phyloP scores from a whole-genome alignment of 2,329 filamentous ascomycete species.

The Pseudopyricularia javanii region DNA sequence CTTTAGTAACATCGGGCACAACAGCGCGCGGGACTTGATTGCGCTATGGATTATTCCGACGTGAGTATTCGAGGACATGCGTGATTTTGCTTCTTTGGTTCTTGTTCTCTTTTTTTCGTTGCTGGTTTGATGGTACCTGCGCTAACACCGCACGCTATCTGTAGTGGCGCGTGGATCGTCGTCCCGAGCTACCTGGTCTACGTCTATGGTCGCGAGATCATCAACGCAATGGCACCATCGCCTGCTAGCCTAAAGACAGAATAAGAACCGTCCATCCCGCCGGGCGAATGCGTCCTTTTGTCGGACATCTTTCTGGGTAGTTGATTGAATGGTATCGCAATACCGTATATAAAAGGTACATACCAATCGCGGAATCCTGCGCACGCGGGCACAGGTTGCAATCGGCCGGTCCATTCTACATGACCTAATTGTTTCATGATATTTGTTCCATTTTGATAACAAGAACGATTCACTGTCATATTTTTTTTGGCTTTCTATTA shows the following conservation, averaged over 20 bases:
- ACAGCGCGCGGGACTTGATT: slow-evolving; percentile 28
- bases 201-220: slow-evolving; percentile 33
- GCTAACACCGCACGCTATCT: too few relatives aligned
- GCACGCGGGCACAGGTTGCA: too few relatives aligned
- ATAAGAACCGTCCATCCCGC: neutral
- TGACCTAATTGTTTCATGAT: too few relatives aligned
- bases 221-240: slow-evolving; percentile 29
- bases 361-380: too few relatives aligned
- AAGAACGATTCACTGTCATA: too few relatives aligned
- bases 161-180: slow-evolving; percentile 42
- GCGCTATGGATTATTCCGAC: slow-evolving; percentile 47
- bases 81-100: neutral
- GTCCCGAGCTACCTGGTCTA: slow-evolving; percentile 39
- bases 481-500: too few relatives aligned
- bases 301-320: too few relatives aligned
- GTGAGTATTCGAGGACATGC: slow-evolving; percentile 27
- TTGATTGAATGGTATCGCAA: too few relatives aligned
- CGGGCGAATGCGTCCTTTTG: too few relatives aligned
- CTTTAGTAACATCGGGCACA: slow-evolving; percentile 47
- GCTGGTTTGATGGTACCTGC: neutral
- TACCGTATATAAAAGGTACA: too few relatives aligned
- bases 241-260: slow-evolving; percentile 10
- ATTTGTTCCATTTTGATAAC: too few relatives aligned
- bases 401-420: too few relatives aligned
- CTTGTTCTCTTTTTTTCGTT: neutral